Base-by-base conservation (phyloP, 2,329 filamentous ascomycete genomes). In the Clonostachys byssicola region DNA sequence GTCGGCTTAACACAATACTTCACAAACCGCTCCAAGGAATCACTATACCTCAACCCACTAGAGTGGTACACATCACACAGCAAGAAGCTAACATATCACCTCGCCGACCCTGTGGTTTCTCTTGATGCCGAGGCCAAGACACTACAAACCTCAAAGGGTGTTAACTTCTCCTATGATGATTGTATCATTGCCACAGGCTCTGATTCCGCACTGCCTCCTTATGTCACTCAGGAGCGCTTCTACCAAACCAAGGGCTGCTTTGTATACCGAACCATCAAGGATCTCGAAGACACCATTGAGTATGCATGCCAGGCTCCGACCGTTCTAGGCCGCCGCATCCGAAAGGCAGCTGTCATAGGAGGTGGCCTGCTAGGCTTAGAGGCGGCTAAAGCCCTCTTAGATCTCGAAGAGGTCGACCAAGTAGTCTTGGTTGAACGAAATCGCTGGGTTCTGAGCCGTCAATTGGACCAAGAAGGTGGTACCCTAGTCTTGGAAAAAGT, bases 1-100 rank as follows among this genome's bases (percentile, higher is more conserved):
- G 91, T 96, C 33, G 91, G 91, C 5, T 74, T 96, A 44, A 95
- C 90, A 4, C 89, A 85, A 50, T 96, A 92, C 73, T 96, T 96
- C 62, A 84, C 89, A 56, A 89, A 95, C 67, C 80, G 90, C 46
- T 80, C 86, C 56, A 86, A 94, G 39, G 89, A 95, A 66, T 88
- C 91, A 54, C 66, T 96, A 16, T 95, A 95, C 60, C 74, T 96
- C 33, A 95, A 95, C 57, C 86, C 89, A 0, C 74, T 80, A 56
- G 85, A 89, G 75, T 95, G 91, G 89, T 18, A 39, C 36, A 18
- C 36, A 8, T n/a, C 36, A 12, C 36, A 39, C 36, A 18, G 17
- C 17, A 12, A 18, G 36, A 39, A 39, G 17, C 36, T n/a, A n/a
- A 39, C 14, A 3, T 39, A 18, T 18, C 36, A 39, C 17, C 36